Conservation (phyloP, 169 alveolate species). For the Plasmodium billcollinsi region DNA sequence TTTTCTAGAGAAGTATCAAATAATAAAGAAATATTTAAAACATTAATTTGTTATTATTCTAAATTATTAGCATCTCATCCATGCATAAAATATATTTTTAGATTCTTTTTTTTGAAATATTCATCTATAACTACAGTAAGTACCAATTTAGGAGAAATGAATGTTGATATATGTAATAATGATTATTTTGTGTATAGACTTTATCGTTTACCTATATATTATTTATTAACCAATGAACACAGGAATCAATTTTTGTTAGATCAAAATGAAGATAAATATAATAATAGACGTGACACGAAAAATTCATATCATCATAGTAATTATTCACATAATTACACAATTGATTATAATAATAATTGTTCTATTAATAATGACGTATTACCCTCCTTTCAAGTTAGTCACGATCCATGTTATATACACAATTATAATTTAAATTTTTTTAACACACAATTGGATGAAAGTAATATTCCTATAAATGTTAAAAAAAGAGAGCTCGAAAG, state of each 20-base stretch:
- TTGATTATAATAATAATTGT: too few species aligned
- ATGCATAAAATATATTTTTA: conserved; percentile 77
- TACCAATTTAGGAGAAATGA: conserved; percentile 82
- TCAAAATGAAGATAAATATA: not conserved
- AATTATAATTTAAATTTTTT: conserved; percentile 45
- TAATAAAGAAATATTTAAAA: conserved; percentile 79
- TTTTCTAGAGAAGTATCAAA: conserved; percentile 76
- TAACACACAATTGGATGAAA: conserved; percentile 52
- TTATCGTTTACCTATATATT: conserved; percentile 79
- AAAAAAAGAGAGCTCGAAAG: conserved; percentile 49
- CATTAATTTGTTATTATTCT: conserved; percentile 82
- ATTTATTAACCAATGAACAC: conserved; percentile 6
- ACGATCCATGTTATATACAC: conserved; percentile 68
- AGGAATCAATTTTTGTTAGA: conserved; percentile 2
- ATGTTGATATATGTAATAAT: conserved; percentile 79
- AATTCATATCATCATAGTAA: not conserved
- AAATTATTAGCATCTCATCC: conserved; percentile 81
- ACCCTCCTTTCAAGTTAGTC: not conserved
- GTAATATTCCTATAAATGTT: conserved; percentile 14
- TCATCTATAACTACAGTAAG: conserved; percentile 83
- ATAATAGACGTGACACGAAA: too few species aligned
- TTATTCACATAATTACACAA: not conserved
- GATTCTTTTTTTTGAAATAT: conserved; percentile 82
- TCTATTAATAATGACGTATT: not conserved
- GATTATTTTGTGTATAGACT: conserved; percentile 79